Evolutionary conservation across 257 asterid genomes (phyloP).

Genomic region (Nicotiana attenuata): DNA sequence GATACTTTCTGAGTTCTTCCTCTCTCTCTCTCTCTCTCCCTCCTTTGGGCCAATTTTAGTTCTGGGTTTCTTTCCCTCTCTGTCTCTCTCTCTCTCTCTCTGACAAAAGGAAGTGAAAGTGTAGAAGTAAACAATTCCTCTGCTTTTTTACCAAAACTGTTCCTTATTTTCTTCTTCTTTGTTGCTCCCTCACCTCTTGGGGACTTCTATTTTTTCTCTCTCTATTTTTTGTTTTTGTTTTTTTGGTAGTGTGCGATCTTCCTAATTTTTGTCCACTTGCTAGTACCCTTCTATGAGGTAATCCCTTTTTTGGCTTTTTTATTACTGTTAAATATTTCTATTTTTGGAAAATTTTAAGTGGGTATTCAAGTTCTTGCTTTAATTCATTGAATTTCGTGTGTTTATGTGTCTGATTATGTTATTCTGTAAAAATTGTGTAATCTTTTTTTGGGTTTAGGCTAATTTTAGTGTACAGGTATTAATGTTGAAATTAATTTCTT

Average conservation of each 20-base stretch:
- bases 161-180: neutral
- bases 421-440: neutral
- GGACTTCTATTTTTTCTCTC: neutral
- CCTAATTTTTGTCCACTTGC: neutral
- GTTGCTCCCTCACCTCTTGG: slow-evolving; percentile 11
- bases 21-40: neutral
- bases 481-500: neutral
- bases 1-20: neutral
- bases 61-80: neutral
- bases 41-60: neutral
- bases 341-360: neutral
- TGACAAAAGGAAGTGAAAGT: slow-evolving; percentile 63
- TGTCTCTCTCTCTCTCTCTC: slow-evolving; percentile 11
- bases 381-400: neutral
- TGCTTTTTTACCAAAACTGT: slow-evolving; percentile 61
- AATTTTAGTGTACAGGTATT: neutral
- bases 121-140: slow-evolving; percentile 77
- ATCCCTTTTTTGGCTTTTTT: neutral
- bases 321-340: neutral
- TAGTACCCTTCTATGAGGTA: slow-evolving; percentile 16
- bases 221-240: neutral
- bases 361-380: neutral
- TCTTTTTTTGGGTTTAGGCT: slow-evolving; percentile 9
- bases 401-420: neutral
- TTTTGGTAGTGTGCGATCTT: slow-evolving; percentile 4